Evolutionary conservation across 768 basidiomycete species (phyloP).

Genomic region (Arthromyces matolae): DNA sequence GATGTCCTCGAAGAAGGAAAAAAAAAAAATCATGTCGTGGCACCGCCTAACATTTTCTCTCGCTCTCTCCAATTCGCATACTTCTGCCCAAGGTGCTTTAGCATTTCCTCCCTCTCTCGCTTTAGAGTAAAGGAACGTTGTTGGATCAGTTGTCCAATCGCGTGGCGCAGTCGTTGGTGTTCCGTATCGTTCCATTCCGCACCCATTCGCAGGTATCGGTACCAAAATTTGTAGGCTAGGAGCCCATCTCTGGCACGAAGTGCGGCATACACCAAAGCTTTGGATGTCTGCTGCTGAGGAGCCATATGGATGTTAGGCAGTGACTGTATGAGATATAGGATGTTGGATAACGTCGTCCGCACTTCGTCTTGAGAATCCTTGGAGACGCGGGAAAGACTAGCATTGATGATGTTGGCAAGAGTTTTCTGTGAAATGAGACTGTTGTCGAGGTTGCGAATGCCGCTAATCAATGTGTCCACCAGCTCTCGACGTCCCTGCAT

Average conservation of each 20-base stretch:
- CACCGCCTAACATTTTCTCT: background rate
- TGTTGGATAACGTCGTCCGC: slow-evolving; percentile 34
- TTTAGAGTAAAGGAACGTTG: slow-evolving; percentile 16
- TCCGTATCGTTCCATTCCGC: slow-evolving; percentile 46
- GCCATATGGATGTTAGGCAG: slow-evolving; percentile 32
- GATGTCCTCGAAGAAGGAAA: background rate
- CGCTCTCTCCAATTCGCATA: background rate
- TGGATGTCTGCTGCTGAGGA: slow-evolving; percentile 46
- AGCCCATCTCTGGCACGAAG: slow-evolving; percentile 44
- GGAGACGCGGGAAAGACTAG: slow-evolving; percentile 27
- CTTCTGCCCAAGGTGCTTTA: slow-evolving; percentile 25
- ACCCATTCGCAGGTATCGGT: slow-evolving; percentile 38
- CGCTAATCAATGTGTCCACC: slow-evolving; percentile 38
- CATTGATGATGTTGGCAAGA: slow-evolving; percentile 44
- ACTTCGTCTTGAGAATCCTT: slow-evolving; percentile 22
- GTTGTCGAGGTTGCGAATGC: slow-evolving; percentile 33
- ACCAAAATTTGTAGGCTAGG: slow-evolving; percentile 64
- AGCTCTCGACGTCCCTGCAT: slow-evolving; percentile 40
- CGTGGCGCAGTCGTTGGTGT: slow-evolving; percentile 39
- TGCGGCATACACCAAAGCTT: slow-evolving; percentile 47
- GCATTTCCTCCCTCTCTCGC: slow-evolving; percentile 24
- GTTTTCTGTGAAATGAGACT: slow-evolving; percentile 44
- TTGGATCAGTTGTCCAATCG: slow-evolving; percentile 34
- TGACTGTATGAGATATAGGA: slow-evolving; percentile 39
- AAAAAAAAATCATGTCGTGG: slow-evolving; percentile 6